A percentile compares a stretch with the other conserved stretches of the same genome.
Evolutionary conservation across 1,284 basidiomycete genomes (phyloP).

Genomic region (Microstroma glucosiphilum): DNA sequence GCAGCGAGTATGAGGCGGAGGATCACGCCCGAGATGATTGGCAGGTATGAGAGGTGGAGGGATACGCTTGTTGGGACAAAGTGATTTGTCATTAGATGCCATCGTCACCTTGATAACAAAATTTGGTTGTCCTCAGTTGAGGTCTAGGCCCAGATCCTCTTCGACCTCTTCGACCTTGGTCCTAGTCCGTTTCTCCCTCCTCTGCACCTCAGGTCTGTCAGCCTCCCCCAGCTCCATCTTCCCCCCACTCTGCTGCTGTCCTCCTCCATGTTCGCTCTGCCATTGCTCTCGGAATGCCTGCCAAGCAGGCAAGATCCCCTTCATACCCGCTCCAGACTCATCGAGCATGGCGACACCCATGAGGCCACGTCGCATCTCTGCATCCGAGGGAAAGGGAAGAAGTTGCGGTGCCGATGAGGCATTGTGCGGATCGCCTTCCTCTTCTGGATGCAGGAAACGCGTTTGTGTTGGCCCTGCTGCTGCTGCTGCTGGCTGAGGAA

Average conservation of each 20-base stretch:
- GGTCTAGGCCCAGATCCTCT: too few species aligned
- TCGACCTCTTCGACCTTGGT: too few species aligned
- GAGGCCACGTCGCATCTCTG: conserved; percentile 4
- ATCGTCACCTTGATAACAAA: too few species aligned
- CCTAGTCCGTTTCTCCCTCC: too few species aligned
- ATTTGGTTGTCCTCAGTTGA: too few species aligned
- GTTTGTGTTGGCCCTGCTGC: neutral
- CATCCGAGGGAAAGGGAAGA: conserved; percentile 4
- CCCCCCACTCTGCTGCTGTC: too few species aligned
- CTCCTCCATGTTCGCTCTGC: too few species aligned
- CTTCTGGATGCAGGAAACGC: neutral
- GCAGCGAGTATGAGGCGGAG: conserved; percentile 68
- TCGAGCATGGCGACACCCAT: conserved; percentile 6
- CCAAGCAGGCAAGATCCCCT: too few species aligned
- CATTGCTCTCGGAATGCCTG: too few species aligned
- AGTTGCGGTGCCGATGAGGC: neutral
- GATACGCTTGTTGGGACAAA: conserved; percentile 18
- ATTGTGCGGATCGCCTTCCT: neutral
- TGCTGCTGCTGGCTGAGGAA: neutral
- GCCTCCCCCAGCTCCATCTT: too few species aligned
- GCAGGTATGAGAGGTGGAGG: conserved; percentile 32
- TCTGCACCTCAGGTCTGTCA: too few species aligned
- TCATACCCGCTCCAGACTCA: neutral
- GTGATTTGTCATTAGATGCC: too few species aligned
- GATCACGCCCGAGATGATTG: conserved; percentile 71